Conservation (phyloP, 2,329 filamentous ascomycete species). For the Alternaria metachromatica region DNA sequence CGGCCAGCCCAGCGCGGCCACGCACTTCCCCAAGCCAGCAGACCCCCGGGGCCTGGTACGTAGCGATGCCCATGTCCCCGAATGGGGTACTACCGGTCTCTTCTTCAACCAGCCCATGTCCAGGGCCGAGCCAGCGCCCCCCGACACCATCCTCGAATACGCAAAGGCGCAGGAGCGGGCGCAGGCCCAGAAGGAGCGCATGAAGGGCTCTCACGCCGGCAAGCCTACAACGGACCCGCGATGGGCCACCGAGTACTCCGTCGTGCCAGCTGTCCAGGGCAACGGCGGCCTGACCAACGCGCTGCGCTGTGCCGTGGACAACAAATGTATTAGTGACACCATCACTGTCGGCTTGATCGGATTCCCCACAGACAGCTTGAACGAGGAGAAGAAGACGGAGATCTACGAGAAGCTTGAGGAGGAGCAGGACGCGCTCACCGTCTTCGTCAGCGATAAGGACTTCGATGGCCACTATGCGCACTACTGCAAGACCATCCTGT, state of each 20-base stretch:
- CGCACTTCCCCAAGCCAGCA: conserved; percentile 61
- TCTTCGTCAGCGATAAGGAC: conserved; percentile 88
- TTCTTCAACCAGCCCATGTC: conserved; percentile 79
- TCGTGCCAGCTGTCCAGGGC: conserved; percentile 86
- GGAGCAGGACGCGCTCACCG: conserved; percentile 81
- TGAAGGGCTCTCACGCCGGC: conserved; percentile 16
- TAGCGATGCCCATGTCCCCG: conserved; percentile 75
- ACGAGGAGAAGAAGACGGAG: conserved; percentile 76
- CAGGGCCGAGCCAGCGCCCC: conserved; percentile 74
- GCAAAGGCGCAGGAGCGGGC: conserved; percentile 55
- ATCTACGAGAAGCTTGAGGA: conserved; percentile 83
- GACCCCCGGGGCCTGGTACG: conserved; percentile 65
- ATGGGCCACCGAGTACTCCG: conserved; percentile 79
- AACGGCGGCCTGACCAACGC: conserved; percentile 93
- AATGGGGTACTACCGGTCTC: conserved; percentile 72
- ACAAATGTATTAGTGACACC: conserved; percentile 73
- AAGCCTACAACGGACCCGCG: conserved; percentile 49
- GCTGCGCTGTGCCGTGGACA: conserved; percentile 75
- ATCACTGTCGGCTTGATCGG: conserved; percentile 93
- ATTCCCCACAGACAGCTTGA: conserved; percentile 88
- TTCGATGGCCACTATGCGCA: conserved; percentile 94
- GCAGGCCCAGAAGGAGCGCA: conserved; percentile 33
- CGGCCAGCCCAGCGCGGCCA: conserved; percentile 51
- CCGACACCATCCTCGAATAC: conserved; percentile 76
- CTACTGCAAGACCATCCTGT: conserved; percentile 97